A percentile compares a stretch with the other conserved stretches of the same genome.
Conservation (phyloP, 1,284 basidiomycete species). For the Ustilago cynodontis region DNA sequence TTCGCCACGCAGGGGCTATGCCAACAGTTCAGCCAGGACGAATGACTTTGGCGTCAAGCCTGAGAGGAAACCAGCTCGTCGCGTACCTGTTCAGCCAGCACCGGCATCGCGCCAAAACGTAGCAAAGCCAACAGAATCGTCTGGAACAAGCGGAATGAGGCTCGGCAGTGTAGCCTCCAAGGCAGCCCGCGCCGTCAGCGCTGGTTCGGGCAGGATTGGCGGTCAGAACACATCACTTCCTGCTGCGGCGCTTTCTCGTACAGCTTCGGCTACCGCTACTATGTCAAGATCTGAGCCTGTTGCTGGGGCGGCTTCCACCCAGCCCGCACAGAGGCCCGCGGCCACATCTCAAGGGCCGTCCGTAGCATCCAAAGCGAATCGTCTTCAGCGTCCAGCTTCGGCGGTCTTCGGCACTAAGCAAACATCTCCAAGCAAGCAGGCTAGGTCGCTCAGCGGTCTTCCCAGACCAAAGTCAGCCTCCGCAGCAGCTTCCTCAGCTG, state of each 20-base stretch:
- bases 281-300: neutral
- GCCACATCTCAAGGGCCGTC: slow-evolving; percentile 21
- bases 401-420: slow-evolving; percentile 17
- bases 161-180: slow-evolving; percentile 38
- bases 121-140: slow-evolving; percentile 3
- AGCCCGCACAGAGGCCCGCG: neutral
- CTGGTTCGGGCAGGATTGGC: slow-evolving; percentile 25
- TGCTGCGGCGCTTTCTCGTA: slow-evolving; percentile 22
- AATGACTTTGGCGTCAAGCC: slow-evolving; percentile 31
- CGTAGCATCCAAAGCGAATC: slow-evolving; percentile 37
- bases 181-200: slow-evolving; percentile 19
- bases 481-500: neutral
- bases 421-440: slow-evolving; percentile 31
- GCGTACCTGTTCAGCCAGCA: slow-evolving; percentile 27
- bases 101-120: slow-evolving; percentile 6
- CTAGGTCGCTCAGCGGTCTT: slow-evolving; percentile 30
- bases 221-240: slow-evolving; percentile 21
- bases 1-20: slow-evolving; percentile 36
- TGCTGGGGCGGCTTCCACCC: neutral
- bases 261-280: neutral
- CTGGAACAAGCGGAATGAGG: slow-evolving; percentile 1
- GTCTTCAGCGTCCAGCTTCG: slow-evolving; percentile 31
- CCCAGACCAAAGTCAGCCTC: slow-evolving; percentile 28
- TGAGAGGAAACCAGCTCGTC: slow-evolving; percentile 43
- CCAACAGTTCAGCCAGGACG: slow-evolving; percentile 34